Base-by-base conservation (phyloP, 2,329 filamentous ascomycete species). In the Hymenoscyphus repandus region DNA sequence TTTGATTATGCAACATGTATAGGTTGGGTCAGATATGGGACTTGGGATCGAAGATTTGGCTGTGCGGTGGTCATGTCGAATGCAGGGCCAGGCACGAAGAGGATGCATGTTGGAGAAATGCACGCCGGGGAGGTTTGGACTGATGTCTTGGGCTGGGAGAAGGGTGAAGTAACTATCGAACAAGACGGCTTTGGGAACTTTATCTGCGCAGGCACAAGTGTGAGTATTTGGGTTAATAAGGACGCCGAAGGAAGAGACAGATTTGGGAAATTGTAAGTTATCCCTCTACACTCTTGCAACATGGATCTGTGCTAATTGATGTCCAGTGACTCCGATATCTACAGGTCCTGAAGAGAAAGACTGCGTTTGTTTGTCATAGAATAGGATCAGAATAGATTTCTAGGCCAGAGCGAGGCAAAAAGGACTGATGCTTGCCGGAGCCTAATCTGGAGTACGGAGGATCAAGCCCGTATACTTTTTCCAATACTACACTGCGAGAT, bases 41-140 rank as follows among this genome's bases (percentile, higher is more conserved):
- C 70, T 47, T 66, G 67, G 63, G 72, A 62, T 60, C 71, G 73
- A 53, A 72, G 69, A 31, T 73, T 64, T 15, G 79, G 78, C 0
- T 70, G 80, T 34, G 79, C 79, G 11, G 79, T 77, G 17, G 67
- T 85, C 6, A 72, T 85, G 67, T 80, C 74, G 39, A 80, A 78
- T 57, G 69, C 70, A 1, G 70, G 69, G 36, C 66, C 70, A 11
- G 68, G 66, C 9, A 66, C 72, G 53, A 82, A 80, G 62, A 74
- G 70, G 53, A 87, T 88, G 83, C 76, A 73, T 53, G 79, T 86
- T 11, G 84, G 83, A 0, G 65, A 72, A 45, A 67, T 69, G 44
- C 79, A 83, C 62, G 72, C 72, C 0, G 81, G 79, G 0, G 79
- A 86, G 67, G 65, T 69, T 36, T 87, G 83, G 83, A 81, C 78